Evolutionary conservation across 202 grass and related monocot genomes (phyloP).

Genomic region (Musa balbisiana): DNA sequence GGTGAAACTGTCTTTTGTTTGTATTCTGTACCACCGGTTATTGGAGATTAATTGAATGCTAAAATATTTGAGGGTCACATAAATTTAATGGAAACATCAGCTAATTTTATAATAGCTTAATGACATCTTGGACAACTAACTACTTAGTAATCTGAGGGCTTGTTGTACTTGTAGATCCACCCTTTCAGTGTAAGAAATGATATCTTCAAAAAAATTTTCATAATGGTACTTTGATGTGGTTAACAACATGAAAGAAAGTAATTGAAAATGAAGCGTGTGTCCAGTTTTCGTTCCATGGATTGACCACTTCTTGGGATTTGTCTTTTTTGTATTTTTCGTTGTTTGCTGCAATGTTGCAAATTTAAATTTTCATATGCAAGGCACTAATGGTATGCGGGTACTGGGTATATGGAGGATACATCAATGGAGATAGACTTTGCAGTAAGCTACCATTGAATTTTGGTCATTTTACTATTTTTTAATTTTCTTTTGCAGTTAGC

Average conservation of each 20-base stretch:
- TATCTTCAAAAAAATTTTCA: neutral
- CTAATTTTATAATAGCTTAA: neutral
- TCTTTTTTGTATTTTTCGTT: neutral
- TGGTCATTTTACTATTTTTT: no score
- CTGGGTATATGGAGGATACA: neutral
- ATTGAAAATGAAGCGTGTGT: no score
- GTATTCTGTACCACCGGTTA: no score
- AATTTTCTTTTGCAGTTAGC: constrained; percentile 46
- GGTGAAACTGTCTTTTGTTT: no score
- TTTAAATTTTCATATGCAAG: neutral
- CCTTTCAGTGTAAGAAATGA: neutral
- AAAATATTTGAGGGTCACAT: no score
- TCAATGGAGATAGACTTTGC: neutral
- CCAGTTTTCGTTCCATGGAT: no score
- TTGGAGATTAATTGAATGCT: no score
- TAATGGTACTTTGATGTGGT: neutral
- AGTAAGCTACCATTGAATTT: no score
- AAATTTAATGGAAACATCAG: no score
- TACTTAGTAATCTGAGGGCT: neutral
- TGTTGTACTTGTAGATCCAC: neutral
- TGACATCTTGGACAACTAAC: neutral
- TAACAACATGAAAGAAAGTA: neutral
- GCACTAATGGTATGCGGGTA: neutral
- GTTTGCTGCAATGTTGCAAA: neutral
- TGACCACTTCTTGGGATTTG: neutral